Percentiles rank a stretch among this genome's conserved stretches.
Evolutionary conservation across 768 basidiomycete species (phyloP).

Genomic region (Boletellus ananas): DNA sequence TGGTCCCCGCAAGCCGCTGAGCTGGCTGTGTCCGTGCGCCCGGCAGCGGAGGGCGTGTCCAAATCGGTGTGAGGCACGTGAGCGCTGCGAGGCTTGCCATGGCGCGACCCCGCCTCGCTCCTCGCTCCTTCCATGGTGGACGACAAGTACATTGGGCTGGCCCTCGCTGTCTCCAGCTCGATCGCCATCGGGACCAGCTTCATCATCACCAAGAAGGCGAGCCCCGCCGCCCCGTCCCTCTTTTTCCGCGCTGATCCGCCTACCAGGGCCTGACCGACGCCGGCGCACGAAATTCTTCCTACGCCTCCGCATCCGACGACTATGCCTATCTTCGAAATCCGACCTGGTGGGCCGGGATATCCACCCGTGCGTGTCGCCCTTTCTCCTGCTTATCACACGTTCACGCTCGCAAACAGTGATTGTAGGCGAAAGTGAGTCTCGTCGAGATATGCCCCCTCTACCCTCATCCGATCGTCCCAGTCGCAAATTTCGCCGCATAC

Average conservation of each 20-base stretch:
- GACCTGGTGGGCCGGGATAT: conserved; percentile 97
- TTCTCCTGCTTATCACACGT: conserved; percentile 2
- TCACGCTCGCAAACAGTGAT: conserved; percentile 60
- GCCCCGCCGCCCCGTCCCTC: neutral
- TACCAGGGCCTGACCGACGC: conserved; percentile 86
- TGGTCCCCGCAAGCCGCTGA: no score
- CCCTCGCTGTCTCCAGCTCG: conserved; percentile 81
- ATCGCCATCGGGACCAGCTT: conserved; percentile 92
- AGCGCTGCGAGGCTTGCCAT: neutral
- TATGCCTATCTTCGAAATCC: conserved; percentile 85
- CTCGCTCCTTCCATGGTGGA: conserved; percentile 56
- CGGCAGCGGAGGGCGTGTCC: neutral
- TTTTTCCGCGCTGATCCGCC: conserved; percentile 10
- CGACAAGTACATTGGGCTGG: conserved; percentile 94
- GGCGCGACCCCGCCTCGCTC: neutral
- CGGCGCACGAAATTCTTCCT: conserved; percentile 49
- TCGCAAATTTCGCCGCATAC: conserved; percentile 93
- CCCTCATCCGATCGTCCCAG: conserved; percentile 32
- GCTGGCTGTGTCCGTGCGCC: no score
- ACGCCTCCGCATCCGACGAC: conserved; percentile 69
- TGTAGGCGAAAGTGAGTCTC: conserved; percentile 78
- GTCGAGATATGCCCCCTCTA: neutral
- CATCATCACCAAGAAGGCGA: conserved; percentile 98
- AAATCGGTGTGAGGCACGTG: conserved; percentile 24
- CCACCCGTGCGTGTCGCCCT: conserved; percentile 64